Evolutionary conservation across 768 basidiomycete species (phyloP), one percentile per base, ranked within the genome.

Genomic region (Mycena capillaripes): DNA sequence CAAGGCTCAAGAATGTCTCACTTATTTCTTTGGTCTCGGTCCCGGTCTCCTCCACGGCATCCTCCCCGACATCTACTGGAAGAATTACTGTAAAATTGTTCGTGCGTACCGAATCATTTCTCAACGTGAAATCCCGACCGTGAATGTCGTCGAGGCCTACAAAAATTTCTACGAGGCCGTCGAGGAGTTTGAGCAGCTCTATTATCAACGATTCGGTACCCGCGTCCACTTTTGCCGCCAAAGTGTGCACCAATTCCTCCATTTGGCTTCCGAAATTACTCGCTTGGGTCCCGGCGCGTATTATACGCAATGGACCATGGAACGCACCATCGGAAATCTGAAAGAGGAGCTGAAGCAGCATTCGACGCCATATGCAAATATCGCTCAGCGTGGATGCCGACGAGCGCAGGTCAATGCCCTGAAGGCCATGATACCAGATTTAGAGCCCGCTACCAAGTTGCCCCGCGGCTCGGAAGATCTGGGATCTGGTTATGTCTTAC

Each of bases 1-100:
- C 66, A 81, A 81, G 40, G 79, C 78, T 0, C 79, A 78, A 74
- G 78, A 81, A 32, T 75, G 53, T 23, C 73, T 79, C 0, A 44
- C 78, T 0, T 77, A 80, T 21, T 71, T 74, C 0, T 81, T 77
- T 10, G 52, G 72, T 2, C 57, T 79, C 1, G 75, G 70, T 0
- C 80, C 78, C 0, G 73, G 57, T 0, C 73, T 82, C 2, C 63
- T 81, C 0, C 71, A 72, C 21, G 25, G 32, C 0, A 2, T 76
- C 0, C 79, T 80, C 0, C 76, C 76, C 0, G 3, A 46, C 0
- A 64, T 66, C 6, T 77, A 77, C 25, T 82, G 74, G 76, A 2
- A 2, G 0, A 55, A 80, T 4, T 75, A 63, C 6, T 81, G 81
- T 58, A 64, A 71, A 23, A 72, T 81, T 5, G 57, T 80, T 21